phyloP scores from a whole-genome alignment of 768 basidiomycete species.

The Tylopilus intermedius region DNA sequence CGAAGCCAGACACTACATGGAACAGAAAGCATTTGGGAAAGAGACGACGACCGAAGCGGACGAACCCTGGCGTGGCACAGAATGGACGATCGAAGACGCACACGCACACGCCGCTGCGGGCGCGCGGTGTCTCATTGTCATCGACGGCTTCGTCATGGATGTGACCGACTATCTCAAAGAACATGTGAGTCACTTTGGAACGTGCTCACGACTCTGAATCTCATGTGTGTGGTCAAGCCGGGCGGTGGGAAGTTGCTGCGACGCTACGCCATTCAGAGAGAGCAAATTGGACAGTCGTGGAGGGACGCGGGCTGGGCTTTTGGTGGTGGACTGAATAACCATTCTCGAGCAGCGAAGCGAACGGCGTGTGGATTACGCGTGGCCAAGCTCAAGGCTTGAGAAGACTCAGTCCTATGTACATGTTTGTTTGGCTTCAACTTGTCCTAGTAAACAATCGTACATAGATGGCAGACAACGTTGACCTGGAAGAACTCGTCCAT shows the following conservation, averaged over 20 bases:
- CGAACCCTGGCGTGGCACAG: slow-evolving; percentile 1
- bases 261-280: neutral
- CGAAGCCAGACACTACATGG: slow-evolving; percentile 5
- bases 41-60: neutral
- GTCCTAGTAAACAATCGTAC: no score
- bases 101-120: neutral
- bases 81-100: slow-evolving; percentile 5
- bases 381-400: slow-evolving; percentile 3
- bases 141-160: slow-evolving; percentile 9
- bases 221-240: slow-evolving; percentile 1
- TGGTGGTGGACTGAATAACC: slow-evolving; percentile 5
- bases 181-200: slow-evolving; percentile 2
- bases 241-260: slow-evolving; percentile 3
- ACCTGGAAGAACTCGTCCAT: slow-evolving; percentile 55
- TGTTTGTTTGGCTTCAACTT: no score
- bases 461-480: slow-evolving; percentile 32
- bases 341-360: slow-evolving; percentile 5
- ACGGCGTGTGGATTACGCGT: slow-evolving; percentile 3
- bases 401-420: no score
- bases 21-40: slow-evolving; percentile 2
- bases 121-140: slow-evolving; percentile 2
- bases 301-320: slow-evolving; percentile 13
- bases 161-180: slow-evolving; percentile 5
- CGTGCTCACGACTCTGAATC: neutral
- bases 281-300: neutral